phyloP scores from a whole-genome alignment of 768 basidiomycete species.

The Sarcodon aspratus region DNA sequence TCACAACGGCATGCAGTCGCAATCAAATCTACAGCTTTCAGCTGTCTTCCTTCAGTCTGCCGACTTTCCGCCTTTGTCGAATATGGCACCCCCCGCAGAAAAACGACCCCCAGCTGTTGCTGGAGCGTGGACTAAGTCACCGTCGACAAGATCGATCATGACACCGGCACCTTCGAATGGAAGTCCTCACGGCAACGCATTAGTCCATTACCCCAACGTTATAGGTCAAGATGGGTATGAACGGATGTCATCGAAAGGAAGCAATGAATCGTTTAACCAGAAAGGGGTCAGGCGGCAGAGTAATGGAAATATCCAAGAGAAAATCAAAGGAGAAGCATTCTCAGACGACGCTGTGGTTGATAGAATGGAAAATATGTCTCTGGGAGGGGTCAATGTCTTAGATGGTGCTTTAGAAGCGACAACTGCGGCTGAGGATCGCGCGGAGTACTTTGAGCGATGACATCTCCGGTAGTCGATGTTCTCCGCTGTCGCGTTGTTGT shows the following conservation, averaged over 20 bases:
- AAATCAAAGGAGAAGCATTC: too few species aligned
- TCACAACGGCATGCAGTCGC: too few species aligned
- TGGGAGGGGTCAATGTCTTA: too few species aligned
- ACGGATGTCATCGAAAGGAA: constrained; percentile 35
- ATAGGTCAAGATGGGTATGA: constrained; percentile 23
- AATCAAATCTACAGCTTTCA: constrained; percentile 20
- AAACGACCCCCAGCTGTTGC: constrained; percentile 40
- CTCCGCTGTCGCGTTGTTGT: too few species aligned
- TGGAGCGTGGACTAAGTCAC: constrained; percentile 64
- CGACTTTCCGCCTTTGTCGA: constrained; percentile 62
- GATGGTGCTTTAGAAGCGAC: too few species aligned
- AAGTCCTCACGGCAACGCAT: constrained; percentile 17
- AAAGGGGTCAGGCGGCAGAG: constrained; percentile 12
- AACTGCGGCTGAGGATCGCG: too few species aligned
- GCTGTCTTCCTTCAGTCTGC: constrained; percentile 34
- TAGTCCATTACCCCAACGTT: constrained; percentile 26
- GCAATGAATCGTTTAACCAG: constrained; percentile 25
- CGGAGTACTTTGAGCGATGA: too few species aligned
- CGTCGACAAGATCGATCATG: constrained; percentile 40
- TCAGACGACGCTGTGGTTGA: too few species aligned
- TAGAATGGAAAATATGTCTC: too few species aligned
- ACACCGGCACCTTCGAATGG: constrained; percentile 19
- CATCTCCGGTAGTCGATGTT: too few species aligned
- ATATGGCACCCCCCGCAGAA: constrained; percentile 26
- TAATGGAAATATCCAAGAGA: too few species aligned